Conservation (phyloP, 441 rosid species). For the Brassica hybrid region DNA sequence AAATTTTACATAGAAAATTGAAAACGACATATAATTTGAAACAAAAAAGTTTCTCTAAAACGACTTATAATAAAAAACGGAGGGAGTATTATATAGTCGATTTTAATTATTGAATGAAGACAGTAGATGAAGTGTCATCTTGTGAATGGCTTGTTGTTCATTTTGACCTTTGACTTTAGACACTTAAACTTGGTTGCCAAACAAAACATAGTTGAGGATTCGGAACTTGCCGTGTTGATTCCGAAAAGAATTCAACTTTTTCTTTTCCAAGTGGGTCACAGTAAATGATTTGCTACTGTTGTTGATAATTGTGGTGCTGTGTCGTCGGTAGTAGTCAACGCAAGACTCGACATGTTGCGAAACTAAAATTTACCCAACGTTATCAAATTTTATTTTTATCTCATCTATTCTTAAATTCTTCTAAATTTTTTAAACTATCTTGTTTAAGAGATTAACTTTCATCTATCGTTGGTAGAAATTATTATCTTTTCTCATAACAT, state of each 20-base stretch:
- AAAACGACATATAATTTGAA: too few relatives aligned
- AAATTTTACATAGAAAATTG: too few relatives aligned
- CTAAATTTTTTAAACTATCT: too few relatives aligned
- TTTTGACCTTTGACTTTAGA: conserved; percentile 30
- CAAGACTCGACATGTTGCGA: not conserved
- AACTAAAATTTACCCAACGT: not conserved
- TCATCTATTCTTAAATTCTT: too few relatives aligned
- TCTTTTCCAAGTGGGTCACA: conserved; percentile 6
- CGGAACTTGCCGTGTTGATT: conserved; percentile 7
- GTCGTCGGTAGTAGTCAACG: not conserved
- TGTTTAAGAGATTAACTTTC: too few relatives aligned
- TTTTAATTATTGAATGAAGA: not conserved
- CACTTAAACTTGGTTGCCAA: conserved; percentile 37
- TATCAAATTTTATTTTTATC: not conserved
- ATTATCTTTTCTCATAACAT: too few relatives aligned
- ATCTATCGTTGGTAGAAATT: too few relatives aligned
- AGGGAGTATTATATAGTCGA: not conserved
- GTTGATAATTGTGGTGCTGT: not conserved
- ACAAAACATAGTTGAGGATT: not conserved
- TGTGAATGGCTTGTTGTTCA: conserved; percentile 4
- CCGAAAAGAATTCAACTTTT: not conserved
- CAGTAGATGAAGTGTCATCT: not conserved
- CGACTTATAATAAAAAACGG: too few relatives aligned
- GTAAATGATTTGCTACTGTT: not conserved
- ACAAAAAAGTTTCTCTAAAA: too few relatives aligned